A percentile compares a stretch with the other conserved stretches of the same genome.
Evolutionary conservation across 2,329 filamentous ascomycete species (phyloP).

Genomic region (Epichloe elymi): DNA sequence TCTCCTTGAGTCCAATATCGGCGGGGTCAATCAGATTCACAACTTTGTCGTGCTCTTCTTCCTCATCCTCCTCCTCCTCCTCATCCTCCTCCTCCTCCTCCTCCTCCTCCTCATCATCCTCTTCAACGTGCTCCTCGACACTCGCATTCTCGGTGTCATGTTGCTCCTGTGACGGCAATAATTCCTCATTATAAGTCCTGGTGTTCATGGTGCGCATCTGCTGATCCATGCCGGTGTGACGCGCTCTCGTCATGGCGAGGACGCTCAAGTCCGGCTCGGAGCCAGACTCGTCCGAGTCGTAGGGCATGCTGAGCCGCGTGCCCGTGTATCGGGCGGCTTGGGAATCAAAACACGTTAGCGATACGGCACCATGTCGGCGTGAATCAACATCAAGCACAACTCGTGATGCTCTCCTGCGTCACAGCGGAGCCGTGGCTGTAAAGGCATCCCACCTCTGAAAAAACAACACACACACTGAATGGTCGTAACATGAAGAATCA

Average conservation of each 20-base stretch:
- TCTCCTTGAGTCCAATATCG: slow-evolving; percentile 56
- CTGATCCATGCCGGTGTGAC: slow-evolving; percentile 12
- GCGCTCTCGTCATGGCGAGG: slow-evolving; percentile 21
- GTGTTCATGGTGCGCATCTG: slow-evolving; percentile 13
- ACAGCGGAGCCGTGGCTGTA: too few species aligned
- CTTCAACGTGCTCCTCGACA: slow-evolving; percentile 12
- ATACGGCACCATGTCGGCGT: neutral
- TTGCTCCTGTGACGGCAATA: slow-evolving; percentile 16
- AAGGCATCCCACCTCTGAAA: too few species aligned
- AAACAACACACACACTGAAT: neutral
- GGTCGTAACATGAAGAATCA: neutral
- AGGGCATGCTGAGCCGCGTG: slow-evolving; percentile 24
- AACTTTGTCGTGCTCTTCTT: slow-evolving; percentile 23
- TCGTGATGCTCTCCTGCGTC: too few species aligned
- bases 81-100: slow-evolving; percentile 21
- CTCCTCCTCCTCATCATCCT: slow-evolving; percentile 21
- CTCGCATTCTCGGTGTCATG: slow-evolving; percentile 20
- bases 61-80: slow-evolving; percentile 23
- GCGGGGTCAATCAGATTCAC: slow-evolving; percentile 38
- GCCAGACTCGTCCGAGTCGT: slow-evolving; percentile 22
- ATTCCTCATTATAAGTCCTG: slow-evolving; percentile 17
- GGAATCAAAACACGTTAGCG: slow-evolving; percentile 6
- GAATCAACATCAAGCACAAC: too few species aligned
- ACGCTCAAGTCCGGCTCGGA: slow-evolving; percentile 26
- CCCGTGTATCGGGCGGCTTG: slow-evolving; percentile 17